A percentile compares a stretch with the other conserved stretches of the same genome.
These are phyloP conservation scores for Daldinia grandis DNA, from an alignment of 495 filamentous ascomycete species.

Conservation along the genomic window DNA sequence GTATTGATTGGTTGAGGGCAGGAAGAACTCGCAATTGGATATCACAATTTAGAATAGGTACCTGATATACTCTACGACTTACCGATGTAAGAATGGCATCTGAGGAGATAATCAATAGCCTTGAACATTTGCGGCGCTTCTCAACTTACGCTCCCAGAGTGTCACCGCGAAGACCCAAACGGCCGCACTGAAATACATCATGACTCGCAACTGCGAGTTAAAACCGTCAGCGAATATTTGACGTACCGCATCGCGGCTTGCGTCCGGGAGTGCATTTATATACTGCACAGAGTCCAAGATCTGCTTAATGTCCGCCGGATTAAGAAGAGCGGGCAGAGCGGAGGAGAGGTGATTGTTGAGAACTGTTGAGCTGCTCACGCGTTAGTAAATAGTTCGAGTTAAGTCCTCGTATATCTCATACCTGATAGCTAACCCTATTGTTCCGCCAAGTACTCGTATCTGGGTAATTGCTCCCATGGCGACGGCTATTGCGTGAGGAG, in stretches of 20 bases:
- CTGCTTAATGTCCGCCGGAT: constrained; percentile 15
- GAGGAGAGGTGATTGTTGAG: constrained; percentile 34
- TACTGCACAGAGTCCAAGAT: constrained; percentile 30
- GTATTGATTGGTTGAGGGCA: background rate
- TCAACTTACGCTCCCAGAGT: constrained; percentile 32
- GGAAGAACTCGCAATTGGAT: background rate
- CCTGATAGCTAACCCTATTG: constrained; percentile 51
- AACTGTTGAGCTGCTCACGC: constrained; percentile 18
- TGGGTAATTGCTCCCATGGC: constrained; percentile 58
- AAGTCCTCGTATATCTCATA: background rate
- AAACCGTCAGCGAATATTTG: constrained; percentile 32
- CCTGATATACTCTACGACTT: background rate
- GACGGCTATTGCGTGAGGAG: constrained; percentile 43
- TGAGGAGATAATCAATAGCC: constrained; percentile 16
- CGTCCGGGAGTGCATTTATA: constrained; percentile 22
- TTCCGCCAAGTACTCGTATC: constrained; percentile 60
- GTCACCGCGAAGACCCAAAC: constrained; percentile 25
- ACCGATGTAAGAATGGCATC: background rate
- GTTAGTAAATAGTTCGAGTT: background rate
- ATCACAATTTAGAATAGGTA: too few relatives aligned
- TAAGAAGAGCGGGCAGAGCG: constrained; percentile 15
- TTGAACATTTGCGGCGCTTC: constrained; percentile 25
- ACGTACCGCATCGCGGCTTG: constrained; percentile 24
- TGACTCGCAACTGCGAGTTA: constrained; percentile 20
- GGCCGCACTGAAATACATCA: constrained; percentile 34